Conservation (phyloP, 306 rosid genomes). For the Abrus precatorius region DNA sequence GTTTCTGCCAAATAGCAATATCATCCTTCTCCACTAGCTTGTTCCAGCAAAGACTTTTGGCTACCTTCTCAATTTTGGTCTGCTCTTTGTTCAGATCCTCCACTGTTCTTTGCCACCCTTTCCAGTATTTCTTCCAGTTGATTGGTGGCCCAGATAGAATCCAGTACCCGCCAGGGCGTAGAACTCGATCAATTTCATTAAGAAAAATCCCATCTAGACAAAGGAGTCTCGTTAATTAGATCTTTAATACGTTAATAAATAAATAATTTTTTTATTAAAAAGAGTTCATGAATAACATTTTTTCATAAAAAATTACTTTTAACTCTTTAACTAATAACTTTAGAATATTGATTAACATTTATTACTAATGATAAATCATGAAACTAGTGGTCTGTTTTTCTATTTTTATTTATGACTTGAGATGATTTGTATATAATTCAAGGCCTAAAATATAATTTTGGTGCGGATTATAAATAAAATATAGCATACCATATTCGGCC, state of each 20-base stretch:
- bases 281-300: too few species aligned
- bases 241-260: too few species aligned
- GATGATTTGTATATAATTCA: too few species aligned
- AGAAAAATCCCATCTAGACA: slow-evolving; percentile 69
- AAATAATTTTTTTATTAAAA: too few species aligned
- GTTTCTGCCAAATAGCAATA: slow-evolving; percentile 91
- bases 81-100: slow-evolving; percentile 73
- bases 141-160: slow-evolving; percentile 88
- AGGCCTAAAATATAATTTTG: too few species aligned
- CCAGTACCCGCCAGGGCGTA: slow-evolving; percentile 89
- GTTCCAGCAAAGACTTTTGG: slow-evolving; percentile 82
- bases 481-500: slow-evolving; percentile 57
- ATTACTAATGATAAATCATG: not conserved
- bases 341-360: too few species aligned
- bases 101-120: slow-evolving; percentile 77
- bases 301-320: too few species aligned
- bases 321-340: too few species aligned
- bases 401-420: not conserved
- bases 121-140: slow-evolving; percentile 69
- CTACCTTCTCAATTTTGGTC: slow-evolving; percentile 65
- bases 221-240: not conserved
- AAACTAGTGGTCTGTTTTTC: not conserved
- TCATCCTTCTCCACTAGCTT: slow-evolving; percentile 71
- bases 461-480: not conserved
- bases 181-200: slow-evolving; percentile 77